Conservation (phyloP, 768 basidiomycete species). For the Postia placenta region DNA sequence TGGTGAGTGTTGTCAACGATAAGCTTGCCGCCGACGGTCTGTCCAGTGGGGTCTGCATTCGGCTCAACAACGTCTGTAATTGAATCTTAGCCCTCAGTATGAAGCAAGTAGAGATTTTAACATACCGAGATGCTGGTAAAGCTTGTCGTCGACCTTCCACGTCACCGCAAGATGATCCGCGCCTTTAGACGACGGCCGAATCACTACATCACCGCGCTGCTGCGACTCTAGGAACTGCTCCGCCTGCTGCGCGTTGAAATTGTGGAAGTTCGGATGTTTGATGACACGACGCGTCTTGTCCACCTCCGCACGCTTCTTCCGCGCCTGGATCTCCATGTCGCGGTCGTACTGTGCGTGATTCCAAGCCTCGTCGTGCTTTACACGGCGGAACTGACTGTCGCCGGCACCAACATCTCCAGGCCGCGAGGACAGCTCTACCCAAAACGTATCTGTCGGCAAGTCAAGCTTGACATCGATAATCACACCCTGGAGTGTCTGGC, state of each 20-base stretch:
- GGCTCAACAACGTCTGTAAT: conserved; percentile 71
- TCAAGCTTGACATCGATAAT: conserved; percentile 69
- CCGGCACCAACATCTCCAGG: conserved; percentile 53
- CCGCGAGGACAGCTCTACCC: conserved; percentile 71
- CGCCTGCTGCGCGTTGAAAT: conserved; percentile 85
- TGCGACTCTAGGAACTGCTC: conserved; percentile 86
- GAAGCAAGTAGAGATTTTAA: background rate
- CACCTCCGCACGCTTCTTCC: conserved; percentile 82
- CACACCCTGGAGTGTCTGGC: conserved; percentile 75
- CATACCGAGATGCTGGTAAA: conserved; percentile 95
- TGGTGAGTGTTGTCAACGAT: conserved; percentile 72
- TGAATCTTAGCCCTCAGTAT: no score
- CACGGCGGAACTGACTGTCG: conserved; percentile 55
- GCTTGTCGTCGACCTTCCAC: conserved; percentile 95
- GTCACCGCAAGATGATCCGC: conserved; percentile 91
- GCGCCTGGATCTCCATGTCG: conserved; percentile 64
- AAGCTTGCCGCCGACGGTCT: conserved; percentile 56
- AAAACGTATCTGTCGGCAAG: conserved; percentile 53
- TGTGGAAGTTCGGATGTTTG: conserved; percentile 98
- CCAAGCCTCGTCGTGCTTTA: conserved; percentile 58
- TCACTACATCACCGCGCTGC: conserved; percentile 93
- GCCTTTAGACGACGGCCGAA: conserved; percentile 94
- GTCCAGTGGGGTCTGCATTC: conserved; percentile 69
- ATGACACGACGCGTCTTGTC: conserved; percentile 80
- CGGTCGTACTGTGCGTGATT: conserved; percentile 57